A percentile compares a stretch with the other conserved stretches of the same genome.
These are phyloP conservation scores for Corchorus olitorius DNA, from an alignment of 345 rosid genomes.

Conservation along the genomic window DNA sequence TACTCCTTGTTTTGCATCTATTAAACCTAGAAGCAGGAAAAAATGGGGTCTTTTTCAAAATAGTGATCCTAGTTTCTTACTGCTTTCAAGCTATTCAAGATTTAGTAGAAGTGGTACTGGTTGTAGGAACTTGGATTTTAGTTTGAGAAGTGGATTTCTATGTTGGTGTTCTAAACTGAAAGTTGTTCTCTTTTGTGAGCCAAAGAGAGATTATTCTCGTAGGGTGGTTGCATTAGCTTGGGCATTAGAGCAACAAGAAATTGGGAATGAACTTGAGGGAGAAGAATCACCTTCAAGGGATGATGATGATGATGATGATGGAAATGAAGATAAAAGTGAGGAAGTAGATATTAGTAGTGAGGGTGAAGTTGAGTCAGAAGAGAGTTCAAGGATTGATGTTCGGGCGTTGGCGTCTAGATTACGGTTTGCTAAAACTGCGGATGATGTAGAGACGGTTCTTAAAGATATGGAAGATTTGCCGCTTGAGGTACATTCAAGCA, in stretches of 20 bases:
- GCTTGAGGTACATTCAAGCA: slow-evolving; percentile 59
- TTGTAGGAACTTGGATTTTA: slow-evolving; percentile 28
- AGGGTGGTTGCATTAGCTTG: slow-evolving; percentile 49
- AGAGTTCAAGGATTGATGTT: slow-evolving; percentile 53
- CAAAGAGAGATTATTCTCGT: slow-evolving; percentile 34
- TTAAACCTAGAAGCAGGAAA: slow-evolving; percentile 32
- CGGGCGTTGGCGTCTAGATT: slow-evolving; percentile 55
- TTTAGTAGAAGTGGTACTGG: slow-evolving; percentile 23
- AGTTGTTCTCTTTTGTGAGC: slow-evolving; percentile 33
- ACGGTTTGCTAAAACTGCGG: slow-evolving; percentile 60
- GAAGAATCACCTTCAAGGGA: slow-evolving; percentile 34
- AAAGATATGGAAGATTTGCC: slow-evolving; percentile 68
- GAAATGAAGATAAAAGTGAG: slow-evolving; percentile 16
- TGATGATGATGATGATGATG: slow-evolving; percentile 29
- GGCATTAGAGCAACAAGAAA: slow-evolving; percentile 58
- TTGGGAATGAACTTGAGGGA: slow-evolving; percentile 37
- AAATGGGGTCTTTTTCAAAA: slow-evolving; percentile 30
- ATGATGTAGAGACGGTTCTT: slow-evolving; percentile 74
- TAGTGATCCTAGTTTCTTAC: slow-evolving; percentile 33
- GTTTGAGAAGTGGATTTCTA: slow-evolving; percentile 31
- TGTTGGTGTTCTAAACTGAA: slow-evolving; percentile 29
- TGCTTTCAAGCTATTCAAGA: slow-evolving; percentile 36
- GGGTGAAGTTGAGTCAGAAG: slow-evolving; percentile 27
- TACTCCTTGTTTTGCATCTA: slow-evolving; percentile 35
- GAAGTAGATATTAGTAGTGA: slow-evolving; percentile 11